A percentile compares a stretch with the other conserved stretches of the same genome.
phyloP scores from a whole-genome alignment of 176 grass and related monocot species.

The Tillandsia leiboldiana region DNA sequence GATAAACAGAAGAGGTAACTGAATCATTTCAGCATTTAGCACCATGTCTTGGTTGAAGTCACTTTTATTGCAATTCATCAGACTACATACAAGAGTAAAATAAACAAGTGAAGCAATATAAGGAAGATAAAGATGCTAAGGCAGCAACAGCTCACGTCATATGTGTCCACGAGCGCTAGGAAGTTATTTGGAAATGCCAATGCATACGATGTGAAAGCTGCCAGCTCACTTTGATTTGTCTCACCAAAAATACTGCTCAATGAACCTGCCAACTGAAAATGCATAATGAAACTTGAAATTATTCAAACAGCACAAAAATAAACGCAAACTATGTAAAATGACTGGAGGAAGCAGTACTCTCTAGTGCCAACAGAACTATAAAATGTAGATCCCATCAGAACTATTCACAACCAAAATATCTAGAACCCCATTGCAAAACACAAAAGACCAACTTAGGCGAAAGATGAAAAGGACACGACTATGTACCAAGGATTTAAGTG shows the following conservation, averaged over 20 bases:
- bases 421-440: no score
- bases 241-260: slow-evolving; percentile 60
- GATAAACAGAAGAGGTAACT: no score
- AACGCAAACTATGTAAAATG: neutral
- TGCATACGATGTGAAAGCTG: slow-evolving; percentile 86
- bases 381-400: no score
- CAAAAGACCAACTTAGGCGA: no score
- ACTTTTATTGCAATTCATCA: no score
- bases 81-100: neutral
- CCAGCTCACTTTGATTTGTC: slow-evolving; percentile 94
- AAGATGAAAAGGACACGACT: no score
- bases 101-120: neutral
- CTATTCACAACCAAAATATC: no score
- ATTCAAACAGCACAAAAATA: neutral
- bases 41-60: no score
- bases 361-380: no score
- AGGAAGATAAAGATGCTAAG: neutral
- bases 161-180: slow-evolving; percentile 89
- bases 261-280: slow-evolving; percentile 40
- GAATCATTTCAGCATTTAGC: no score
- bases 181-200: slow-evolving; percentile 94
- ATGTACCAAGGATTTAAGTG: no score
- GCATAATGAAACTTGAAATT: slow-evolving; percentile 1
- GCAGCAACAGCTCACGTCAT: slow-evolving; percentile 66
- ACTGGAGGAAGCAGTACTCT: no score